A percentile compares a stretch with the other conserved stretches of the same genome.
Conservation (phyloP, 306 rosid species). For the Quercus alba region DNA sequence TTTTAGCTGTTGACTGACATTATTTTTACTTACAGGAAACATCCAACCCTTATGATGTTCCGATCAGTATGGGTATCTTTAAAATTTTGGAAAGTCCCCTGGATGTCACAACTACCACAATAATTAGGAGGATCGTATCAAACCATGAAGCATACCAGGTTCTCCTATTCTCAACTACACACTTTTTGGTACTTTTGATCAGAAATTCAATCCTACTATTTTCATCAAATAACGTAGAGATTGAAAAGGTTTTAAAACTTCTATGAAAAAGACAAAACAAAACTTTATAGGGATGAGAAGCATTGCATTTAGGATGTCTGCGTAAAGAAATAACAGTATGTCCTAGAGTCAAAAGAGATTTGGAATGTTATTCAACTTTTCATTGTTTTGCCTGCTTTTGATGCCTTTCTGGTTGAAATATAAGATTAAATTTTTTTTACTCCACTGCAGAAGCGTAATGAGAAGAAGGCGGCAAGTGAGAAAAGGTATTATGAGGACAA, state of each 20-base stretch:
- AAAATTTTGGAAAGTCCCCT: conserved; percentile 71
- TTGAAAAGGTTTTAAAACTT: neutral
- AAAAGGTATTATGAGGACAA: conserved; percentile 71
- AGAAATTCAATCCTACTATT: neutral
- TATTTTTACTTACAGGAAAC: conserved; percentile 48
- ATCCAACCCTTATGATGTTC: conserved; percentile 79
- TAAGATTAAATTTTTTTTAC: neutral
- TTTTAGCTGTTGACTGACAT: conserved; percentile 20
- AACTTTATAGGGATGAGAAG: neutral
- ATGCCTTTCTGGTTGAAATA: neutral
- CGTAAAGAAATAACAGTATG: neutral
- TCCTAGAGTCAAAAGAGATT: neutral
- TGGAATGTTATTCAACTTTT: neutral
- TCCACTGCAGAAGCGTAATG: conserved; percentile 71
- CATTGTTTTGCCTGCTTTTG: neutral
- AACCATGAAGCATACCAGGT: conserved; percentile 98
- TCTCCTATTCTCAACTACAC: neutral
- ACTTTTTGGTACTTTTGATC: neutral
- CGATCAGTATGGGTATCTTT: conserved; percentile 86
- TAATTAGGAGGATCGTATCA: conserved; percentile 81
- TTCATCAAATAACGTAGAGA: neutral
- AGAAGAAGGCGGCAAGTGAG: conserved; percentile 88
- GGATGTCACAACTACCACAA: conserved; percentile 83
- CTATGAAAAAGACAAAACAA: neutral
- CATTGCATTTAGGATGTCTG: neutral